These are phyloP conservation scores for Garcia nutans DNA, from an alignment of 345 rosid species.

Conservation along the genomic window DNA sequence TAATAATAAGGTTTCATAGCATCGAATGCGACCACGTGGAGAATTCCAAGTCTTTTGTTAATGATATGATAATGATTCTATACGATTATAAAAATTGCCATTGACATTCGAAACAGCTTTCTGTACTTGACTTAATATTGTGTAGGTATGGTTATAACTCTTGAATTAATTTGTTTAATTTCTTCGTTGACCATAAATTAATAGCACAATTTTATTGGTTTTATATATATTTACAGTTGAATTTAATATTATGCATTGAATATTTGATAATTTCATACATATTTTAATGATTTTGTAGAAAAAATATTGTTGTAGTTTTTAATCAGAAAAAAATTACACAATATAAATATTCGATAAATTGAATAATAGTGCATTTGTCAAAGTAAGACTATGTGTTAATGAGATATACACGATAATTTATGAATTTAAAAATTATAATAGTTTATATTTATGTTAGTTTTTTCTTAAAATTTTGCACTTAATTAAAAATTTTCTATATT, in stretches of 20 bases:
- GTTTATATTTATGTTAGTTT: no score
- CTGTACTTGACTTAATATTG: neutral
- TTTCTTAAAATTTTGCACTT: no score
- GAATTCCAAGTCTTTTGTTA: neutral
- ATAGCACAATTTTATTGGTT: neutral
- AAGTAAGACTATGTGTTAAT: no score
- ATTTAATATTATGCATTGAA: neutral
- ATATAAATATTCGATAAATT: no score
- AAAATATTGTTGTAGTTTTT: no score
- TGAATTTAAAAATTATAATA: no score
- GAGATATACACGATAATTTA: no score
- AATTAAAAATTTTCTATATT: no score
- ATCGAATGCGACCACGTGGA: neutral
- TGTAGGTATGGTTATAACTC: neutral
- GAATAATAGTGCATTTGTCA: no score
- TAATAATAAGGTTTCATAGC: neutral
- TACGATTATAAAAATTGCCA: constrained; percentile 1
- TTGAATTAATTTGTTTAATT: neutral
- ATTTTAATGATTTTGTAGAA: no score
- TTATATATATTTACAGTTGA: neutral
- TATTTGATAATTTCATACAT: no score
- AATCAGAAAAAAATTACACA: no score
- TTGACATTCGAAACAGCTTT: constrained; percentile 23
- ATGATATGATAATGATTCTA: neutral
- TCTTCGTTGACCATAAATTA: neutral